Evolutionary conservation across 306 rosid species (phyloP).

Genomic region (Morella rubra): DNA sequence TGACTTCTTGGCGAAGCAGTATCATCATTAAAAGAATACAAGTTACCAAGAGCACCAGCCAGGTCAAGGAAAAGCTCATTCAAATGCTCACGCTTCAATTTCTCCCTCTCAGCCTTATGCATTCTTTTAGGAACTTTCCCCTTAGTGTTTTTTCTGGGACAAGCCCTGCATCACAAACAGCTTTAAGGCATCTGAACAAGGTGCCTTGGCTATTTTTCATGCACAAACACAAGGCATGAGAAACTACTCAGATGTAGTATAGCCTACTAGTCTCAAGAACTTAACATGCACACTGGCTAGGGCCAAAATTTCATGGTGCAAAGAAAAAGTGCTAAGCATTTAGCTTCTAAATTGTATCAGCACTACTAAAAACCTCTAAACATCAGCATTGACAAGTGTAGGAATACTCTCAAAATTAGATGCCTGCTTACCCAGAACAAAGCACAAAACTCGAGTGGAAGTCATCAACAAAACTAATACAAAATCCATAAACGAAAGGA

Average conservation of each 20-base stretch:
- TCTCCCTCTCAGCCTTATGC: constrained; percentile 96
- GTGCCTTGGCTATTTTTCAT: constrained; percentile 18
- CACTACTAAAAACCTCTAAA: not conserved
- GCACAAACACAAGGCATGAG: constrained; percentile 15
- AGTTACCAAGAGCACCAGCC: constrained; percentile 71
- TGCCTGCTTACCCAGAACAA: not conserved
- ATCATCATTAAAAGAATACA: not conserved
- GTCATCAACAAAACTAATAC: not conserved
- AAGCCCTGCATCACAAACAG: constrained; percentile 52
- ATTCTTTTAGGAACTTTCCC: constrained; percentile 71
- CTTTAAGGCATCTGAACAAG: constrained; percentile 24
- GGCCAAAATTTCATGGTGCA: not conserved
- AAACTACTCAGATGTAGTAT: constrained; percentile 13
- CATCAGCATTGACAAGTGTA: not conserved
- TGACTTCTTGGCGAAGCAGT: constrained; percentile 17
- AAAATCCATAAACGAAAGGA: not conserved
- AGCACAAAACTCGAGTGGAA: not conserved
- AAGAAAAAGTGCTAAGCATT: not conserved
- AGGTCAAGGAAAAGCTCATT: constrained; percentile 86
- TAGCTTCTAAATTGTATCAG: not conserved
- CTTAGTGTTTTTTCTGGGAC: constrained; percentile 44
- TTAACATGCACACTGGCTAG: not conserved
- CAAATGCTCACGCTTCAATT: constrained; percentile 82
- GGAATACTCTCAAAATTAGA: not conserved
- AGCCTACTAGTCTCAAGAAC: not conserved